Base-by-base conservation (phyloP, 2,329 filamentous ascomycete genomes). In the Paecilomyces sp. region DNA sequence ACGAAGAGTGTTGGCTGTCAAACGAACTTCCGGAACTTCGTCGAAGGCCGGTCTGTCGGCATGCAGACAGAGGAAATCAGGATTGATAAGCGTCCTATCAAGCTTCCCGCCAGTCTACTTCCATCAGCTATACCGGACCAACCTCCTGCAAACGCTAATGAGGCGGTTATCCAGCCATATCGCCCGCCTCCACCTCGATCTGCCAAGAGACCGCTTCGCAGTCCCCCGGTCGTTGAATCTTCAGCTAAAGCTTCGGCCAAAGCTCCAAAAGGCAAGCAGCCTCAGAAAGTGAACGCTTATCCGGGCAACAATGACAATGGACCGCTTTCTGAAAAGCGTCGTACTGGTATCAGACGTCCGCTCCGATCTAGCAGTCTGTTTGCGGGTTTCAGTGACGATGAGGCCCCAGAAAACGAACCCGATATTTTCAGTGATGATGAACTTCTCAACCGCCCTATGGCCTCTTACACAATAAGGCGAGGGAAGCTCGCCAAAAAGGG, bases 31-130 rank as follows among this genome's bases (percentile, higher is more conserved):
- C 73, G 81, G 11, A 68, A 79, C 36, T 67, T 79, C 9, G 71
- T 74, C 28, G 72, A 77, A 18, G 79, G 80, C 65, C 78, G 77
- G 50, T 87, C 82, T 59, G 80, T 76, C 54, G 85, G 83, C 2
- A 82, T 92, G 60, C 94, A 99, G 78, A 99, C 94, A 0, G 92
- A 97, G 66, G 90, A 91, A 61, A 97, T 97, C 60, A 85, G 90
- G 58, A 85, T 95, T 5, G 92, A 96, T 70, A 85, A 86, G 76
- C 85, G 92, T 62, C 78, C 91, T 53, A 85, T 88, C 62, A 87
- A 86, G 65, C 80, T 96, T 28, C 91, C 91, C 13, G 79, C 85
- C 1, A 89, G 94, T 69, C 81, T 96, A 34, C 86, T 92, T 59
- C 91, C 92, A 0, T 93, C 90, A 0, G 82, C 87, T 18, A 89